These are phyloP conservation scores for Suillus sp. DNA, from an alignment of 768 basidiomycete species.

Conservation along the genomic window DNA sequence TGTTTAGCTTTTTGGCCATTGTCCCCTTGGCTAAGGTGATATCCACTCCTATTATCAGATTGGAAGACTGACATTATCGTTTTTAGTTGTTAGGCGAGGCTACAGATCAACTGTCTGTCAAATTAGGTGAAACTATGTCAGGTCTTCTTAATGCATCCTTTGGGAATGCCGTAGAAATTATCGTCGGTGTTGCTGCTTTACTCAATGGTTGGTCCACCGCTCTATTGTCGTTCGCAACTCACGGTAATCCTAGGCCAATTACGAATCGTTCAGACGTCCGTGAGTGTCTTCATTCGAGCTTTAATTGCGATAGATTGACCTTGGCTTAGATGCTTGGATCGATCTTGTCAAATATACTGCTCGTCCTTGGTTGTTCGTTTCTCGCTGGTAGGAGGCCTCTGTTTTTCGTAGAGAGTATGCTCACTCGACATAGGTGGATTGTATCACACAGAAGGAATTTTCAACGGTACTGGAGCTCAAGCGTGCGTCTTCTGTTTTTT, in stretches of 20 bases:
- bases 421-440: constrained; percentile 57
- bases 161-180: constrained; percentile 86
- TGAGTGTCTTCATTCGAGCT: constrained; percentile 33
- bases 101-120: constrained; percentile 78
- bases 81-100: constrained; percentile 73
- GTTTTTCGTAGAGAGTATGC: neutral
- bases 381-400: constrained; percentile 57
- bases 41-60: constrained; percentile 4
- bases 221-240: constrained; percentile 12
- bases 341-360: constrained; percentile 85
- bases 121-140: constrained; percentile 82
- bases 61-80: neutral
- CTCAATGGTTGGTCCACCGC: constrained; percentile 55
- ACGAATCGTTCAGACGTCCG: constrained; percentile 90
- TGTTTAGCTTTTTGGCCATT: constrained; percentile 79
- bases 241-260: constrained; percentile 58
- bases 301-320: neutral
- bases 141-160: constrained; percentile 86
- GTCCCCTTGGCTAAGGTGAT: constrained; percentile 84
- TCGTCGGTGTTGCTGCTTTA: constrained; percentile 85
- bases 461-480: constrained; percentile 86
- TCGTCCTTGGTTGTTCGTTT: constrained; percentile 92
- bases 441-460: constrained; percentile 64
- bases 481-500: constrained; percentile 52
- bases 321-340: constrained; percentile 77